Evolutionary conservation across 805 yeast genomes (phyloP), one percentile per base, ranked within the genome.

Genomic region (Ogataea salicorniae): DNA sequence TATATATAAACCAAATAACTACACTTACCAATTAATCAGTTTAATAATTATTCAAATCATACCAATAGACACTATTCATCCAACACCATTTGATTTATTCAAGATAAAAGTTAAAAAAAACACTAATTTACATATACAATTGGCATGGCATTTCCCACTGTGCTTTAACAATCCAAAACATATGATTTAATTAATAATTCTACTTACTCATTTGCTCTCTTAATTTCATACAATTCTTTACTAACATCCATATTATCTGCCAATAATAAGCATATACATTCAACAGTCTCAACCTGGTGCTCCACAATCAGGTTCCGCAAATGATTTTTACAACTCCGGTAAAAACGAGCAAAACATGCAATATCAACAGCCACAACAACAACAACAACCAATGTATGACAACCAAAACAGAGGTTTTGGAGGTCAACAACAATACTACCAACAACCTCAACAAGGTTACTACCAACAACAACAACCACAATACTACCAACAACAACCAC

Each of bases 401-500:
- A 8, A 17, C 35, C 13, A 17, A 5, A 31, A 20, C 23, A 48
- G 51, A 42, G 54, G 51, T 36, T 49, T 47, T 22, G 55, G 50
- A 29, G 56, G 47, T 9, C 55, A 50, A 17, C 54, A 48, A 31
- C 51, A 50, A 11, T 55, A 50, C 48, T 61, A 69, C 62, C 63
- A 73, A 60, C 65, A 68, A 52, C 63, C 67, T 66, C 57, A 34
- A 49, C 49, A 47, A 48, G 46, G 50, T 48, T 48, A 58, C 18
- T 49, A 52, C 23, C 53, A 47, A 20, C 59, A 53, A 20, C 59
- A 53, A 13, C 64, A 55, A 40, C 67, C 59, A 39, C 64, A 61
- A 16, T 61, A 62, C 37, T 69, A 69, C 49, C 73, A 70, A 43
- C 77, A 71, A 51, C 72, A 63, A 50, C 79, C 67, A 46, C 80